Conservation (phyloP, 169 alveolate genomes). For the Plasmodium sp. region DNA sequence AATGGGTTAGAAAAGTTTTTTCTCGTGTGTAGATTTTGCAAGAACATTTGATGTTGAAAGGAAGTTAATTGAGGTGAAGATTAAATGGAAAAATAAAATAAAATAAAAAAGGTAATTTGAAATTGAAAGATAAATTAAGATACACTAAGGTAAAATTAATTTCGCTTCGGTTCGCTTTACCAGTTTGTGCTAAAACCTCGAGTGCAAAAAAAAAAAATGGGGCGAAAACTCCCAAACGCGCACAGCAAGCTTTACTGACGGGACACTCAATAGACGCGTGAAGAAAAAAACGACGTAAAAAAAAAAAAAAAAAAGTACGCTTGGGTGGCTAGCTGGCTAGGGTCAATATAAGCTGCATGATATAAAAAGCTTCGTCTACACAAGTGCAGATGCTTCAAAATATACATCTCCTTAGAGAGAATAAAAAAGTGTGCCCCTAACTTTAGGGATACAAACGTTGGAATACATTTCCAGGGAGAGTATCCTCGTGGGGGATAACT, state of each 20-base stretch:
- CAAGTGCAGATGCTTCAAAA: background rate
- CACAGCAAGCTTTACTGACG: background rate
- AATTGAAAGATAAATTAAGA: no score
- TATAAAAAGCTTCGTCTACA: background rate
- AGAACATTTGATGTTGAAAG: background rate
- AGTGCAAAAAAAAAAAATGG: background rate
- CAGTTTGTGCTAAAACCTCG: no score
- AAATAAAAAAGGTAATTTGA: background rate
- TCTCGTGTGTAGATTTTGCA: background rate
- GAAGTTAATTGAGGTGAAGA: no score
- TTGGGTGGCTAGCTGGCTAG: background rate
- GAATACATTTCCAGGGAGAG: no score
- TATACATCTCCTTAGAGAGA: background rate
- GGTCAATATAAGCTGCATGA: background rate
- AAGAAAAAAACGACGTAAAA: background rate
- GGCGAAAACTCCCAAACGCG: background rate
- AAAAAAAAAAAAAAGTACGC: background rate
- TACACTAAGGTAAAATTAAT: no score
- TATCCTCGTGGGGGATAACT: no score
- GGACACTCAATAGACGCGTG: background rate
- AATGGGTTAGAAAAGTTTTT: background rate
- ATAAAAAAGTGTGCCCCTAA: no score
- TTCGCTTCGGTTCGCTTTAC: no score
- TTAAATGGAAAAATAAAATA: background rate
- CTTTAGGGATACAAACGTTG: no score